phyloP scores from a whole-genome alignment of 2,329 filamentous ascomycete genomes.

The Thielaviopsis punctulata region DNA sequence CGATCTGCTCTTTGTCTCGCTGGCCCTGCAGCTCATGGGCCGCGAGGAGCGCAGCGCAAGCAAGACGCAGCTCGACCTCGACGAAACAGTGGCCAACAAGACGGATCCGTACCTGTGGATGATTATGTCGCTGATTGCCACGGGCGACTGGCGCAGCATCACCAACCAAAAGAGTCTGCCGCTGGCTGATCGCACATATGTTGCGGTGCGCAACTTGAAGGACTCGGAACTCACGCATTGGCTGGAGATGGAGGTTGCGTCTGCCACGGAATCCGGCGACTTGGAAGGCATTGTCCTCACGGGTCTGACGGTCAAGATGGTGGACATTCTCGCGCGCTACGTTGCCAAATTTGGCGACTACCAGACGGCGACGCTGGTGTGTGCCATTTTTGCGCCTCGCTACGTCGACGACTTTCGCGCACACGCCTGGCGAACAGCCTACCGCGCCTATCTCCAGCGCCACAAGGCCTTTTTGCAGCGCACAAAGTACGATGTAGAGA shows the following conservation, averaged over 20 bases:
- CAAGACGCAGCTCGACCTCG: constrained; percentile 38
- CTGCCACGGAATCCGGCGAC: constrained; percentile 35
- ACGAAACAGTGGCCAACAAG: constrained; percentile 41
- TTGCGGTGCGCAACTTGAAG: constrained; percentile 50
- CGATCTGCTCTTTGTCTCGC: constrained; percentile 50
- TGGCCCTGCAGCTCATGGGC: constrained; percentile 47
- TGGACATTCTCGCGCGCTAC: constrained; percentile 62
- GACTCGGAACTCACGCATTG: constrained; percentile 48
- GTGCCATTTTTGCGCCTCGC: constrained; percentile 55
- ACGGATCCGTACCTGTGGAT: constrained; percentile 66
- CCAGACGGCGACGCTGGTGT: constrained; percentile 60
- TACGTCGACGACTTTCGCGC: constrained; percentile 66
- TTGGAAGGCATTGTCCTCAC: constrained; percentile 64
- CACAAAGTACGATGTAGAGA: constrained; percentile 62
- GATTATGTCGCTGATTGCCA: constrained; percentile 61
- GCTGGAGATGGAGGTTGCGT: constrained; percentile 46
- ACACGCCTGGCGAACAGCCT: constrained; percentile 53
- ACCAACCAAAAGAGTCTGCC: constrained; percentile 57
- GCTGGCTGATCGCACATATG: constrained; percentile 54
- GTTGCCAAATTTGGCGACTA: constrained; percentile 60
- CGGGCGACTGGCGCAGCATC: constrained; percentile 58
- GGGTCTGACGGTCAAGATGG: constrained; percentile 53
- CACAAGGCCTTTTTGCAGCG: constrained; percentile 60
- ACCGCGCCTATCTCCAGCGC: constrained; percentile 53
- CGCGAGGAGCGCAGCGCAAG: constrained; percentile 27